Evolutionary conservation across 2,329 filamentous ascomycete species (phyloP).

Genomic region (Fulvia fulva): DNA sequence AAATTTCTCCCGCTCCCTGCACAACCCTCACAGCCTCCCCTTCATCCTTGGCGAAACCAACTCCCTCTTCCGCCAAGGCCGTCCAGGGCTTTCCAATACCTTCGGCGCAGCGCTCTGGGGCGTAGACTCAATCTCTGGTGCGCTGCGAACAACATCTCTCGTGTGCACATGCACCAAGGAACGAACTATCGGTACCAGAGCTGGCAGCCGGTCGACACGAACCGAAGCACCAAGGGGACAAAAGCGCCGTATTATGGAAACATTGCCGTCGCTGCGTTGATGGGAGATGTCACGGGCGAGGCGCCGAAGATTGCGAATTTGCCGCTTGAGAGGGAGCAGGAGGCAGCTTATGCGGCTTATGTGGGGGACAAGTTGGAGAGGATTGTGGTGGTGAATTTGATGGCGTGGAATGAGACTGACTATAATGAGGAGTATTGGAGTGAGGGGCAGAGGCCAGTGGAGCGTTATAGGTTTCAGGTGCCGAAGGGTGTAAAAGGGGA

Average conservation of each 20-base stretch:
- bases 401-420: slow-evolving; percentile 49
- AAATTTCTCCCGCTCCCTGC: slow-evolving; percentile 45
- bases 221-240: slow-evolving; percentile 50
- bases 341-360: slow-evolving; percentile 57
- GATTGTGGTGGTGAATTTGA: slow-evolving; percentile 56
- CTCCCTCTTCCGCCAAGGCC: slow-evolving; percentile 59
- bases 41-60: slow-evolving; percentile 61
- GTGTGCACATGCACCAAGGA: slow-evolving; percentile 62
- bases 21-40: slow-evolving; percentile 37
- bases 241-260: slow-evolving; percentile 64
- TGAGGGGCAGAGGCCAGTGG: slow-evolving; percentile 32
- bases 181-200: slow-evolving; percentile 59
- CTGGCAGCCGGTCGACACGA: slow-evolving; percentile 58
- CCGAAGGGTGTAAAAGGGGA: slow-evolving; percentile 25
- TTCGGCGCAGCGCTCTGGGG: slow-evolving; percentile 65
- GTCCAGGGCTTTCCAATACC: slow-evolving; percentile 58
- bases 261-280: slow-evolving; percentile 54
- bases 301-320: slow-evolving; percentile 46
- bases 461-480: slow-evolving; percentile 44
- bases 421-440: slow-evolving; percentile 42
- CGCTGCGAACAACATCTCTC: slow-evolving; percentile 53
- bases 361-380: slow-evolving; percentile 42
- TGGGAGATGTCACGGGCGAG: slow-evolving; percentile 40
- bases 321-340: slow-evolving; percentile 37
- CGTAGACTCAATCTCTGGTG: slow-evolving; percentile 57